These are phyloP conservation scores for Penicillium capsulatum DNA, from an alignment of 2,329 filamentous ascomycete species.

Conservation along the genomic window DNA sequence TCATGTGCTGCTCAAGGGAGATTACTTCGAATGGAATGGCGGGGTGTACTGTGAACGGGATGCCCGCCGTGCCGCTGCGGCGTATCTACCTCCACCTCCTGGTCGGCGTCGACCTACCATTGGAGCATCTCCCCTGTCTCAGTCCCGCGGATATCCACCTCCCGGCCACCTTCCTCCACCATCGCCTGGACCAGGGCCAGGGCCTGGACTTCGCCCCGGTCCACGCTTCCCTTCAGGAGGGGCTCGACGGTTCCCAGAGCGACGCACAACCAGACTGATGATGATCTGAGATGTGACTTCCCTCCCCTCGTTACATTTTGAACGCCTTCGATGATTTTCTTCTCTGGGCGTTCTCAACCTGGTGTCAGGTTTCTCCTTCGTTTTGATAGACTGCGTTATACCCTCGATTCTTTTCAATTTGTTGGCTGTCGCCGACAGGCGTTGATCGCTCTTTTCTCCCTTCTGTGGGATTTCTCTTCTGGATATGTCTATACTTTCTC, in stretches of 20 bases:
- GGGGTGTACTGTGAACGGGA: conserved; percentile 82
- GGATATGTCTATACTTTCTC: conserved; percentile 4
- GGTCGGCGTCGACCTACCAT: conserved; percentile 36
- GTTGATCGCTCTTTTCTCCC: conserved; percentile 13
- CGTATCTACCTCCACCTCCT: conserved; percentile 20
- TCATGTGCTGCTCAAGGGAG: conserved; percentile 66
- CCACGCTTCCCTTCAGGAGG: conserved; percentile 26
- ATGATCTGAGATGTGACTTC: conserved; percentile 38
- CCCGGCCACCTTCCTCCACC: conserved; percentile 24
- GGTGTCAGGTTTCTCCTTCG: conserved; percentile 9
- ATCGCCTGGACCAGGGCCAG: conserved; percentile 18
- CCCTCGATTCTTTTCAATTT: conserved; percentile 13
- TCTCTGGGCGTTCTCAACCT: background rate
- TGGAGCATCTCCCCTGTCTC: conserved; percentile 34
- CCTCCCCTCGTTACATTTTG: background rate
- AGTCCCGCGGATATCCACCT: conserved; percentile 26
- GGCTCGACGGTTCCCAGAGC: conserved; percentile 45
- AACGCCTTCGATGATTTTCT: background rate
- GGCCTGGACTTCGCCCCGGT: conserved; percentile 17
- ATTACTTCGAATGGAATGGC: conserved; percentile 86
- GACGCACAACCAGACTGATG: conserved; percentile 48
- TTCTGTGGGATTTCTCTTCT: conserved; percentile 4
- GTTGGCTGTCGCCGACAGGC: conserved; percentile 11
- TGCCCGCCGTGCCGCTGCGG: conserved; percentile 57
- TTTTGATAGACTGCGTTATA: conserved; percentile 22